phyloP scores from a whole-genome alignment of 805 yeast species.

The Saccharomycopsis sp. region DNA sequence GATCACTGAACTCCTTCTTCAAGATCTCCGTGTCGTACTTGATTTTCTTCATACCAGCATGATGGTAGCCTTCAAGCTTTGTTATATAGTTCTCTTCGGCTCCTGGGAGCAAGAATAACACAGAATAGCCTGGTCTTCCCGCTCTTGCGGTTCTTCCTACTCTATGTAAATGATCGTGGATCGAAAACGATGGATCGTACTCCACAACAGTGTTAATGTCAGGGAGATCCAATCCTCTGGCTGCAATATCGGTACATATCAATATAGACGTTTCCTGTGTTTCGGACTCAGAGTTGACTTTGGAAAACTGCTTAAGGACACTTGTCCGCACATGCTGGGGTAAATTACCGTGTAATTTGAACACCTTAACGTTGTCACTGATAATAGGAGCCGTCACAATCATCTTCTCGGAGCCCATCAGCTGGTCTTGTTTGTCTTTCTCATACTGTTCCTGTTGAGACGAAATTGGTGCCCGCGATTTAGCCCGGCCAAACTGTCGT shows the following conservation, averaged over 20 bases:
- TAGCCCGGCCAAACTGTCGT: neutral
- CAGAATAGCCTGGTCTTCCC: constrained; percentile 77
- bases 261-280: constrained; percentile 52
- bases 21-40: constrained; percentile 42
- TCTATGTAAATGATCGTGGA: constrained; percentile 93
- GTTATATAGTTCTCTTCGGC: constrained; percentile 79
- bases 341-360: constrained; percentile 85
- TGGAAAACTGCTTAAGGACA: constrained; percentile 57
- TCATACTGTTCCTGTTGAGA: constrained; percentile 31
- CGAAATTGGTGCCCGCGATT: constrained; percentile 21
- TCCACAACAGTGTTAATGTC: constrained; percentile 81
- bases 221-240: constrained; percentile 93
- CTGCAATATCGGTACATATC: constrained; percentile 95
- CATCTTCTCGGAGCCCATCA: constrained; percentile 10
- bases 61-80: constrained; percentile 50
- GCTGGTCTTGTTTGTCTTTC: constrained; percentile 20
- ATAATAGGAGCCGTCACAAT: constrained; percentile 46
- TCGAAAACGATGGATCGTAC: constrained; percentile 89
- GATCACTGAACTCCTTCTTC: constrained; percentile 31
- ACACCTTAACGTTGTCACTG: constrained; percentile 41
- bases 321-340: constrained; percentile 77
- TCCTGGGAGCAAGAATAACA: constrained; percentile 80
- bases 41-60: constrained; percentile 40
- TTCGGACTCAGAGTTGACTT: constrained; percentile 31
- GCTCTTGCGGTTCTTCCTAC: constrained; percentile 98